Evolutionary conservation across 2,329 filamentous ascomycete species (phyloP).

Genomic region (Harringtonia aguacate): DNA sequence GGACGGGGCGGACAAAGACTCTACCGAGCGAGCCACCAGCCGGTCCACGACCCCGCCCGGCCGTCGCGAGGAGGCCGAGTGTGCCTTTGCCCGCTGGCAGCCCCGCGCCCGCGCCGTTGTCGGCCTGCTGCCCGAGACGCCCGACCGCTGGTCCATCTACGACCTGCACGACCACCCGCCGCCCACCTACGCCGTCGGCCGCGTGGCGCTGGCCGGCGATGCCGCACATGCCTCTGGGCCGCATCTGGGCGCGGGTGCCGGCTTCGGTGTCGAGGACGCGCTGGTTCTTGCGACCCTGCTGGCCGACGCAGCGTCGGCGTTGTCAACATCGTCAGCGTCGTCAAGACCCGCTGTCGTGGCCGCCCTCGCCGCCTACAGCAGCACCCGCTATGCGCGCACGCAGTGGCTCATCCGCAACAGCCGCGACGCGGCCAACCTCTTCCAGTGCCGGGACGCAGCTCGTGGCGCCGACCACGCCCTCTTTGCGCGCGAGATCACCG

Average conservation of each 20-base stretch:
- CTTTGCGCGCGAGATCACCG: conserved; percentile 25
- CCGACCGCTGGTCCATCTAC: conserved; percentile 46
- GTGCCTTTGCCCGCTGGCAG: conserved; percentile 31
- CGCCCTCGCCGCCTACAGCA: conserved; percentile 27
- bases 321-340: too few relatives aligned
- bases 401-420: conserved; percentile 32
- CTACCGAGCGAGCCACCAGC: conserved; percentile 12
- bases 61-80: conserved; percentile 26
- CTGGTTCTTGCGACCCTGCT: conserved; percentile 30
- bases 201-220: conserved; percentile 40
- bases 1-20: background rate
- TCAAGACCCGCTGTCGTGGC: conserved; percentile 10
- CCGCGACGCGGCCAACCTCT: conserved; percentile 25
- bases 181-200: conserved; percentile 28
- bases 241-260: conserved; percentile 44
- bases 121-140: conserved; percentile 32
- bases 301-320: background rate
- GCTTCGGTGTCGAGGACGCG: conserved; percentile 45
- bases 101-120: conserved; percentile 23
- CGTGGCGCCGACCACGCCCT: conserved; percentile 21
- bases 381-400: conserved; percentile 25
- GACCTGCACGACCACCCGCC: conserved; percentile 35
- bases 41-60: conserved; percentile 23
- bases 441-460: conserved; percentile 22
- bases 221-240: conserved; percentile 46